phyloP scores from a whole-genome alignment of 139 green algal species.

The Asterochloris sp. region DNA sequence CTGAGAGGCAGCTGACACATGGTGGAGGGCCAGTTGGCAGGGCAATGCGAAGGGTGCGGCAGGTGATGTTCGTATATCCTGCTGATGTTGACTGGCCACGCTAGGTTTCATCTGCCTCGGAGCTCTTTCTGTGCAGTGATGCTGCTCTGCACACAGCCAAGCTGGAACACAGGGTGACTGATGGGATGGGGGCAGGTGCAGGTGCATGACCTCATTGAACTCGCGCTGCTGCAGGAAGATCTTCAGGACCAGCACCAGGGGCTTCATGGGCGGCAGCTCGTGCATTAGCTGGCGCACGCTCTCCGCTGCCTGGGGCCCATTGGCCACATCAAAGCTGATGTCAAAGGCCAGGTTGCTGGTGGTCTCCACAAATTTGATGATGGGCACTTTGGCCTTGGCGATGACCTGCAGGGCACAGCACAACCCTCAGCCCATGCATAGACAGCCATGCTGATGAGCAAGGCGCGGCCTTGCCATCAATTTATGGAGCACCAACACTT shows the following conservation, averaged over 20 bases:
- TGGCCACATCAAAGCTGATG: slow-evolving; percentile 88
- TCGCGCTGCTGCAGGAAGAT: slow-evolving; percentile 91
- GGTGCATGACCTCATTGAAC: slow-evolving; percentile 77
- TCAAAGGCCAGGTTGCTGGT: slow-evolving; percentile 80
- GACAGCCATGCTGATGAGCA: too few species aligned
- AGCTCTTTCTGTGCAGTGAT: too few species aligned
- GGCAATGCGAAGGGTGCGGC: too few species aligned
- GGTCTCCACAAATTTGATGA: slow-evolving; percentile 92
- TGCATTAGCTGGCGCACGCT: slow-evolving; percentile 63
- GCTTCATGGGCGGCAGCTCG: slow-evolving; percentile 71
- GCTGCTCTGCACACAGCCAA: background rate
- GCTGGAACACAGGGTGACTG: background rate
- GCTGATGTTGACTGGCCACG: too few species aligned
- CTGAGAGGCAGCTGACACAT: too few species aligned
- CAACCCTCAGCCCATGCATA: too few species aligned
- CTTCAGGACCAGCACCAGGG: slow-evolving; percentile 83
- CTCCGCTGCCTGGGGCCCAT: slow-evolving; percentile 56
- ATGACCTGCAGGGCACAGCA: slow-evolving; percentile 64
- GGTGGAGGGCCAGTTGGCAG: too few species aligned
- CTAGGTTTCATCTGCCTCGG: too few species aligned
- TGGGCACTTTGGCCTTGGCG: slow-evolving; percentile 86
- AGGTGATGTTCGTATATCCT: too few species aligned
- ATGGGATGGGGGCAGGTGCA: background rate
- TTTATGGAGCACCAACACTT: too few species aligned
- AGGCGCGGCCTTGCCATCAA: too few species aligned